Percentiles rank a stretch among this genome's conserved stretches.
phyloP scores from a whole-genome alignment of 2,329 filamentous ascomycete genomes.

The Paecilomyces sp. region DNA sequence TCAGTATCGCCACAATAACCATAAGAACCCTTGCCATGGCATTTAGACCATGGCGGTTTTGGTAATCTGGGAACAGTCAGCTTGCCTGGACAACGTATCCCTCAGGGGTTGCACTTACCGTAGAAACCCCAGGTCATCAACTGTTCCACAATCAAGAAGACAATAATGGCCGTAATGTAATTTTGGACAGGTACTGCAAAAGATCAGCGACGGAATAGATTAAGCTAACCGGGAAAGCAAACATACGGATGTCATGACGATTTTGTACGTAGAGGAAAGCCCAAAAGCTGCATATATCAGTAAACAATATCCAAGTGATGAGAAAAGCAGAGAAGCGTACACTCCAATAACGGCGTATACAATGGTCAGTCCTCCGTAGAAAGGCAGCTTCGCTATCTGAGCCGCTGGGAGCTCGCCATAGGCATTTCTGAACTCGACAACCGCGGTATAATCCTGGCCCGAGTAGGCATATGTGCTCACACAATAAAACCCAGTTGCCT shows the following conservation, averaged over 20 bases:
- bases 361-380: slow-evolving; percentile 91
- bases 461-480: slow-evolving; percentile 70
- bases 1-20: slow-evolving; percentile 84
- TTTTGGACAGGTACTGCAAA: slow-evolving; percentile 82
- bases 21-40: slow-evolving; percentile 76
- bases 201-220: slow-evolving; percentile 24
- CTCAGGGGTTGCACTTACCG: slow-evolving; percentile 42
- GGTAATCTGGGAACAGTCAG: slow-evolving; percentile 61
- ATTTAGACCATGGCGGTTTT: slow-evolving; percentile 84
- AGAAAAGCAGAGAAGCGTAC: slow-evolving; percentile 36
- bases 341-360: slow-evolving; percentile 80
- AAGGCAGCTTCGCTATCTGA: slow-evolving; percentile 93
- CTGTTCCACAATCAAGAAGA: slow-evolving; percentile 93
- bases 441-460: slow-evolving; percentile 63
- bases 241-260: slow-evolving; percentile 75
- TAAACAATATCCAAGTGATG: not conserved
- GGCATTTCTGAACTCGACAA: slow-evolving; percentile 89
- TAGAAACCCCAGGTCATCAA: slow-evolving; percentile 99
- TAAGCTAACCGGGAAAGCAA: not conserved
- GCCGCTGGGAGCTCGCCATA: slow-evolving; percentile 93
- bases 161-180: slow-evolving; percentile 94
- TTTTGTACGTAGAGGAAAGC: slow-evolving; percentile 93
- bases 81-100: not conserved
- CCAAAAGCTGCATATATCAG: slow-evolving; percentile 60
- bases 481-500: slow-evolving; percentile 94